Evolutionary conservation across 140 eudicot genomes (phyloP).

Genomic region (Anethum foeniculum): DNA sequence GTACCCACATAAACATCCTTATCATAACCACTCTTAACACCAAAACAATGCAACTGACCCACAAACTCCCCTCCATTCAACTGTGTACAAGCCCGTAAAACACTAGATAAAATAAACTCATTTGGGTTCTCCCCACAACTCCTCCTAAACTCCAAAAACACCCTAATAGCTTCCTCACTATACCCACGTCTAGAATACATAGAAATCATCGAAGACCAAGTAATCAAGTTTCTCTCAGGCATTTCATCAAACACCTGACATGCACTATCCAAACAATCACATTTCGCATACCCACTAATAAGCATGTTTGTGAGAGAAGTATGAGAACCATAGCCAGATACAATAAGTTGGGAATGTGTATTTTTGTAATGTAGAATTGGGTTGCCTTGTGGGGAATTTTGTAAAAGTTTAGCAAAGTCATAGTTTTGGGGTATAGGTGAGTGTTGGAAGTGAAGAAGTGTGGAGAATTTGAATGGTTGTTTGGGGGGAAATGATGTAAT

Average conservation of each 20-base stretch:
- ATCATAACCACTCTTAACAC: slow-evolving; percentile 44
- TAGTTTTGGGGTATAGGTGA: slow-evolving; percentile 11
- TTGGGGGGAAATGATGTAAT: background rate
- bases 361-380: slow-evolving; percentile 25
- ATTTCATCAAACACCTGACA: slow-evolving; percentile 52
- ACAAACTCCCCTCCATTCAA: slow-evolving; percentile 31
- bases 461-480: background rate
- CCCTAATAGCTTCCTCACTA: slow-evolving; percentile 39
- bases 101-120: slow-evolving; percentile 62
- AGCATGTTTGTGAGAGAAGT: slow-evolving; percentile 47
- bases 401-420: slow-evolving; percentile 20
- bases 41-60: slow-evolving; percentile 42
- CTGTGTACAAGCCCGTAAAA: slow-evolving; percentile 37
- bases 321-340: slow-evolving; percentile 42
- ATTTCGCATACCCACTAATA: slow-evolving; percentile 33
- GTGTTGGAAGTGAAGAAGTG: background rate
- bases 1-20: slow-evolving; percentile 64
- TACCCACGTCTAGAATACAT: slow-evolving; percentile 40
- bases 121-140: slow-evolving; percentile 35
- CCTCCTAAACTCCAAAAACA: slow-evolving; percentile 39
- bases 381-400: slow-evolving; percentile 11
- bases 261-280: slow-evolving; percentile 28
- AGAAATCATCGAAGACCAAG: slow-evolving; percentile 71
- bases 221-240: slow-evolving; percentile 49
- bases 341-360: slow-evolving; percentile 41